phyloP scores from a whole-genome alignment of 768 basidiomycete species.

The Hygrophoropsis aurantiaca region DNA sequence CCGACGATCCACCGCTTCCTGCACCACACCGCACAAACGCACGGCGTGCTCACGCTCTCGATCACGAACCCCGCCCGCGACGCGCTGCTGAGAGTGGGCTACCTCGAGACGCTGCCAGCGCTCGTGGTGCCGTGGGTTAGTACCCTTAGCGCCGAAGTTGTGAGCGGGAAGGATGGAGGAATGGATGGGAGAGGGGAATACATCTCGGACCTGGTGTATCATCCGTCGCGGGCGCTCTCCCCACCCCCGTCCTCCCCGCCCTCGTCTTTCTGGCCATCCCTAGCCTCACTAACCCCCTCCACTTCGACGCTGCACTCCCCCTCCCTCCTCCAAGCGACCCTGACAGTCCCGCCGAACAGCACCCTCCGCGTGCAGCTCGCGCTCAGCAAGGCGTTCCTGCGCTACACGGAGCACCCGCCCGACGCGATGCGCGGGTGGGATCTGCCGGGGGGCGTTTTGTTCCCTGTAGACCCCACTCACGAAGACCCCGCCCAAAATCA shows the following conservation, averaged over 20 bases:
- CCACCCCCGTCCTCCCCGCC: conserved; percentile 47
- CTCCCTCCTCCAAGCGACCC: conserved; percentile 68
- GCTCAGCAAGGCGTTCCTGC: conserved; percentile 80
- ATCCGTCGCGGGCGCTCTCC: conserved; percentile 28
- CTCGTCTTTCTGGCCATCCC: conserved; percentile 40
- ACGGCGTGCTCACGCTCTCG: conserved; percentile 67
- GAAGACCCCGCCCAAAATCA: conserved; percentile 16
- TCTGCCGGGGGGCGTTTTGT: conserved; percentile 80
- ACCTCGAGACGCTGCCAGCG: conserved; percentile 94
- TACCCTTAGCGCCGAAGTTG: conserved; percentile 58
- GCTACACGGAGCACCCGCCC: conserved; percentile 94
- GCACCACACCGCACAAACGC: conserved; percentile 72
- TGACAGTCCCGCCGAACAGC: conserved; percentile 69
- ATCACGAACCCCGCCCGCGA: conserved; percentile 56
- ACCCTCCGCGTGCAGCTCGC: conserved; percentile 69
- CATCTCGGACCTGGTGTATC: conserved; percentile 64
- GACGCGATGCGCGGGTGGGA: conserved; percentile 97
- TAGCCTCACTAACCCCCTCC: conserved; percentile 38
- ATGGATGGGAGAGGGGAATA: conserved; percentile 52
- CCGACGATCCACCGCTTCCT: conserved; percentile 64
- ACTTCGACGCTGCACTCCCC: conserved; percentile 39
- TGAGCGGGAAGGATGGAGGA: conserved; percentile 51
- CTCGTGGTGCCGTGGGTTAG: conserved; percentile 86
- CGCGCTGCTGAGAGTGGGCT: conserved; percentile 47
- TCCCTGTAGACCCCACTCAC: conserved; percentile 38